A percentile compares a stretch with the other conserved stretches of the same genome.
These are phyloP conservation scores for Diaporthe destruens DNA, from an alignment of 2,329 filamentous ascomycete genomes.

Conservation along the genomic window DNA sequence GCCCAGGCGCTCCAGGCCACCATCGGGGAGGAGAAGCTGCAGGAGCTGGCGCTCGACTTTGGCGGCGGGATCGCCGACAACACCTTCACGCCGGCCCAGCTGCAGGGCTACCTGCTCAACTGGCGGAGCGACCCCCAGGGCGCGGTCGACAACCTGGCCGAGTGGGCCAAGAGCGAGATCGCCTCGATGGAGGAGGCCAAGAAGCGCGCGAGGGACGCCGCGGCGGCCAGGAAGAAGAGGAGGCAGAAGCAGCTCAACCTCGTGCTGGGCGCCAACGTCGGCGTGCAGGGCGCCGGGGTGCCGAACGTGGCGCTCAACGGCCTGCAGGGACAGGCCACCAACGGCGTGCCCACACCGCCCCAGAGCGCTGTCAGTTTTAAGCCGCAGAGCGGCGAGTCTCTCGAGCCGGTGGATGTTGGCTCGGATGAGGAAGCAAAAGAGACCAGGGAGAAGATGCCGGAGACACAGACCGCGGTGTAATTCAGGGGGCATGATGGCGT, in stretches of 20 bases:
- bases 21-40: constrained; percentile 48
- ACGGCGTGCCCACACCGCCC: constrained; percentile 6
- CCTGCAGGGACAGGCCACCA: neutral
- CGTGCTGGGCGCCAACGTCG: neutral
- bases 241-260: constrained; percentile 43
- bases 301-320: neutral
- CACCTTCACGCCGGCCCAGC: constrained; percentile 61
- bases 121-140: constrained; percentile 55
- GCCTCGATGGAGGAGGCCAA: constrained; percentile 46
- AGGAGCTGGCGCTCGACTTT: constrained; percentile 66
- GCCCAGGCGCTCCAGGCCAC: constrained; percentile 19
- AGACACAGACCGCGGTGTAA: neutral
- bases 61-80: constrained; percentile 62
- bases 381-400: constrained; percentile 1
- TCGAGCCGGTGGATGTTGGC: neutral
- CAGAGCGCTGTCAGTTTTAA: constrained; percentile 23
- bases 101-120: constrained; percentile 63
- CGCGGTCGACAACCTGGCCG: constrained; percentile 51
- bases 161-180: constrained; percentile 55
- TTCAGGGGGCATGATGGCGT: neutral
- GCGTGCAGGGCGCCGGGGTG: neutral
- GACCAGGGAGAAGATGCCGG: constrained; percentile 1
- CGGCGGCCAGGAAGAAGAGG: constrained; percentile 39
- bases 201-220: constrained; percentile 43
- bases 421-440: constrained; percentile 1